phyloP scores from a whole-genome alignment of 163 green algal genomes.

The Scenedesmus sp. region DNA sequence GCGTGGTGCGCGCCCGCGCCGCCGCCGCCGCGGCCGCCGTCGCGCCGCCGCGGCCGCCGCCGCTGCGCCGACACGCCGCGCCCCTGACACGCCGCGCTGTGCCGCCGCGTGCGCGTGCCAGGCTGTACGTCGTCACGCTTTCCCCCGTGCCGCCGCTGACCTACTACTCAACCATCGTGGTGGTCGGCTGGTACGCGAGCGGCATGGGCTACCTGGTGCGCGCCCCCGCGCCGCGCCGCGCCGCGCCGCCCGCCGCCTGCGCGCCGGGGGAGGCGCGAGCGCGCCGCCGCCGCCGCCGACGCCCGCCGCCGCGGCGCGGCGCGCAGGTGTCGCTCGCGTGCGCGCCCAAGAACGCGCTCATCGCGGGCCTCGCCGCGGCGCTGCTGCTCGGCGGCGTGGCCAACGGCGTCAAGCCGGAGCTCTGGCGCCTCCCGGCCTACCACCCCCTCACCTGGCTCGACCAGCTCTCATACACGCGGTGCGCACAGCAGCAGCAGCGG shows the following conservation, averaged over 20 bases:
- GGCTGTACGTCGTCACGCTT: constrained; percentile 30
- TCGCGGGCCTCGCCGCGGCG: constrained; percentile 8
- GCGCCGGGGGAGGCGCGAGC: too few species aligned
- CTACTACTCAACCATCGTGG: not conserved
- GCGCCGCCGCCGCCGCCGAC: too few species aligned
- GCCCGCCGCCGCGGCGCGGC: too few species aligned
- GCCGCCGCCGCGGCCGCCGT: too few species aligned
- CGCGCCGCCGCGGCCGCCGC: too few species aligned
- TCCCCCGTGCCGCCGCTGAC: not conserved
- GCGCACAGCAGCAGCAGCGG: not conserved
- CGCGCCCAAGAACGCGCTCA: not conserved
- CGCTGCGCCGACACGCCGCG: too few species aligned
- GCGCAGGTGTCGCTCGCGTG: not conserved
- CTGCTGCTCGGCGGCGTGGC: constrained; percentile 35
- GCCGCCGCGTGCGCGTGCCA: too few species aligned
- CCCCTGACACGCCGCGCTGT: too few species aligned
- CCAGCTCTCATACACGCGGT: constrained; percentile 32
- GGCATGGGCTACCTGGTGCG: constrained; percentile 20
- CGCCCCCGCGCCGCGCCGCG: too few species aligned
- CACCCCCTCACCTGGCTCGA: constrained; percentile 25
- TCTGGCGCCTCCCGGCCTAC: not conserved
- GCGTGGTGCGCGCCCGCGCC: too few species aligned
- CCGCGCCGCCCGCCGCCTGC: too few species aligned
- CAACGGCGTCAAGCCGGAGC: constrained; percentile 2
- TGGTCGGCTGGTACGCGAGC: constrained; percentile 20